Evolutionary conservation across 2,329 filamentous ascomycete genomes (phyloP).

Genomic region (Paecilomyces fulvus): DNA sequence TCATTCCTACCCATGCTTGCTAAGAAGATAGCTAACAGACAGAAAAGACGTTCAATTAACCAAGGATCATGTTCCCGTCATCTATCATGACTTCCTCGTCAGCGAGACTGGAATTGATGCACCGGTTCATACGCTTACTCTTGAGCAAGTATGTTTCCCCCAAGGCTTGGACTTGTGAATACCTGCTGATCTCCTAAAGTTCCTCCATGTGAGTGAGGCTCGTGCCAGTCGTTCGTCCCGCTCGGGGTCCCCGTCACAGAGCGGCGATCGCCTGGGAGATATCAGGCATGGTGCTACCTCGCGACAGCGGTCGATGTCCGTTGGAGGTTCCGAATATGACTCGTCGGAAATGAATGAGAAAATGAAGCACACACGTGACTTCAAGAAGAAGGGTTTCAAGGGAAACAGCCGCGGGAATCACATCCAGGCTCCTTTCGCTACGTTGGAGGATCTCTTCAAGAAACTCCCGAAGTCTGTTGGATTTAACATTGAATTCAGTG

Average conservation of each 20-base stretch:
- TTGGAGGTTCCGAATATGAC: slow-evolving; percentile 43
- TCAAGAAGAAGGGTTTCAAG: slow-evolving; percentile 91
- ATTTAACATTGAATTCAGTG: slow-evolving; percentile 95
- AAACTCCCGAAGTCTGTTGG: slow-evolving; percentile 74
- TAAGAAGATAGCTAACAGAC: slow-evolving; percentile 56
- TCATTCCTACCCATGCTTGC: not conserved
- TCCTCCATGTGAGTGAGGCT: slow-evolving; percentile 71
- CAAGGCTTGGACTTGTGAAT: not conserved
- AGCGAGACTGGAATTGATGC: slow-evolving; percentile 97
- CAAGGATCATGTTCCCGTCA: slow-evolving; percentile 97
- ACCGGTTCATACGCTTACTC: slow-evolving; percentile 85
- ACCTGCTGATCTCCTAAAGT: slow-evolving; percentile 33
- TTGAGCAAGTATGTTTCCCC: slow-evolving; percentile 57
- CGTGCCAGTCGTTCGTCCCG: slow-evolving; percentile 36
- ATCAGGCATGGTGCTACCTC: slow-evolving; percentile 8
- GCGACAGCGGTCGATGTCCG: slow-evolving; percentile 51
- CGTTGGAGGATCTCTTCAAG: slow-evolving; percentile 84
- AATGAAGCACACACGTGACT: slow-evolving; percentile 96
- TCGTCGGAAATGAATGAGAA: slow-evolving; percentile 55
- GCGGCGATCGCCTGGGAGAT: slow-evolving; percentile 6
- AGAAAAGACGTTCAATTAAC: slow-evolving; percentile 84
- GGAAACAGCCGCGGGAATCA: slow-evolving; percentile 89
- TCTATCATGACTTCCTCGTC: slow-evolving; percentile 97
- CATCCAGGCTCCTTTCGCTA: slow-evolving; percentile 93
- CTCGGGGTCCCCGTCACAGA: slow-evolving; percentile 37